Percentiles rank a stretch among this genome's conserved stretches.
phyloP scores from a whole-genome alignment of 179 eudicot species.

The Silene noctiflora region DNA sequence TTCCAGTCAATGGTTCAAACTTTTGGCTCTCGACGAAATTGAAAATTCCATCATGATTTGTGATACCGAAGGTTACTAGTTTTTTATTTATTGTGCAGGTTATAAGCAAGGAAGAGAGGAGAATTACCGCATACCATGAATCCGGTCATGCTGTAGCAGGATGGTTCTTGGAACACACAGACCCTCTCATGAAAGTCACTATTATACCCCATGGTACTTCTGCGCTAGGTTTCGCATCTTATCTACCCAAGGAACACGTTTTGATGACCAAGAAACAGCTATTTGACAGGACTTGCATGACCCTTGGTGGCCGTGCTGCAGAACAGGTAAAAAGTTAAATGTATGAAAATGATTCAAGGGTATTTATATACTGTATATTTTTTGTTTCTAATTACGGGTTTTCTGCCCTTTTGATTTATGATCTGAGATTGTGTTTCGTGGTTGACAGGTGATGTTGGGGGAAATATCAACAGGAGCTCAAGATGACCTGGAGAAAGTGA shows the following conservation, averaged over 20 bases:
- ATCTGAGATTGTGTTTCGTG: not conserved
- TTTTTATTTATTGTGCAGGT: constrained; percentile 39
- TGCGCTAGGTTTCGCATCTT: constrained; percentile 73
- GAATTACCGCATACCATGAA: constrained; percentile 84
- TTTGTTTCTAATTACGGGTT: too few relatives aligned
- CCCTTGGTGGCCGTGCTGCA: constrained; percentile 85
- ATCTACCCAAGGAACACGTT: constrained; percentile 74
- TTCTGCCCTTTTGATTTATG: not conserved
- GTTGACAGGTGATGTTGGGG: constrained; percentile 57
- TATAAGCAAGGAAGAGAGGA: constrained; percentile 65
- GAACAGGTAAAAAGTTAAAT: constrained; percentile 49
- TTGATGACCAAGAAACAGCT: constrained; percentile 82
- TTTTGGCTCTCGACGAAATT: not conserved
- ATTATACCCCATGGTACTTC: constrained; percentile 86
- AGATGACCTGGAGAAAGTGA: constrained; percentile 77
- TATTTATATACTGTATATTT: too few relatives aligned
- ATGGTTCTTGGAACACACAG: constrained; percentile 90
- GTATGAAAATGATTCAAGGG: not conserved
- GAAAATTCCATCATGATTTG: not conserved
- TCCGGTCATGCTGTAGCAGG: constrained; percentile 91
- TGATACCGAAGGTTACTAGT: not conserved
- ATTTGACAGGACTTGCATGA: constrained; percentile 75
- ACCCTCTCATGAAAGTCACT: constrained; percentile 82
- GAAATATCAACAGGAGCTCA: constrained; percentile 84
- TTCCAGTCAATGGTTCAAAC: not conserved